phyloP scores from a whole-genome alignment of 2,329 filamentous ascomycete genomes.

The Xylaria sp. region DNA sequence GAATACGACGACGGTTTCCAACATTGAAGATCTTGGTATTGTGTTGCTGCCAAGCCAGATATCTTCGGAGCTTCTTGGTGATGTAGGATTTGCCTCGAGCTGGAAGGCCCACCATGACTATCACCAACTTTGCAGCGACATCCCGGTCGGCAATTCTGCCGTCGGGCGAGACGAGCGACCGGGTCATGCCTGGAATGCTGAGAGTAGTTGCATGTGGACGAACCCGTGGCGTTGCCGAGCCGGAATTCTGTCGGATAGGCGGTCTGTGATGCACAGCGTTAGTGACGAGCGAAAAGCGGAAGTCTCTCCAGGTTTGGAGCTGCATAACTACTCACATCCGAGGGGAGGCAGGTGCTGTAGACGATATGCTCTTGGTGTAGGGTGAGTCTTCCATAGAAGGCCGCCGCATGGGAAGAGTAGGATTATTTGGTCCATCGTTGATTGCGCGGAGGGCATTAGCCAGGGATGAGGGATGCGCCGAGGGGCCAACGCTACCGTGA shows the following conservation, averaged over 20 bases:
- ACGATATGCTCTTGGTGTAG: conserved; percentile 66
- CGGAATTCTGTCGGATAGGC: conserved; percentile 78
- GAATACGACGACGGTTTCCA: conserved; percentile 86
- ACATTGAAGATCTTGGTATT: conserved; percentile 98
- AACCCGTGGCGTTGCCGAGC: conserved; percentile 79
- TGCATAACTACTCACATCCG: conserved; percentile 62
- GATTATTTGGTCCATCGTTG: conserved; percentile 54
- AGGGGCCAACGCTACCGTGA: conserved; percentile 46
- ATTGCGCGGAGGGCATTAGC: conserved; percentile 57
- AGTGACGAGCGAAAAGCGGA: conserved; percentile 24
- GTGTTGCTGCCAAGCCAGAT: conserved; percentile 97
- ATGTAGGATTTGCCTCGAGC: conserved; percentile 98
- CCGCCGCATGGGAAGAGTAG: conserved; percentile 45
- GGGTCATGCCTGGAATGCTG: conserved; percentile 95
- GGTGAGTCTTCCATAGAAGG: conserved; percentile 62
- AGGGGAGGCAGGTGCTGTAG: conserved; percentile 68
- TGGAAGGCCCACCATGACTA: conserved; percentile 97
- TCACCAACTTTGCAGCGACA: conserved; percentile 95
- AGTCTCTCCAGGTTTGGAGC: neutral
- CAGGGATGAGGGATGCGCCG: conserved; percentile 53
- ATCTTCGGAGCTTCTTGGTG: conserved; percentile 96
- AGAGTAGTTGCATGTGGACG: conserved; percentile 90
- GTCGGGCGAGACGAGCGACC: conserved; percentile 94
- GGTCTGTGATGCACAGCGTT: conserved; percentile 59
- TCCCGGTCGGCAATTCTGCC: conserved; percentile 93